Evolutionary conservation across 129 eudicot genomes (phyloP), one percentile per base, ranked within the genome.

Genomic region (Sambucus nigra): DNA sequence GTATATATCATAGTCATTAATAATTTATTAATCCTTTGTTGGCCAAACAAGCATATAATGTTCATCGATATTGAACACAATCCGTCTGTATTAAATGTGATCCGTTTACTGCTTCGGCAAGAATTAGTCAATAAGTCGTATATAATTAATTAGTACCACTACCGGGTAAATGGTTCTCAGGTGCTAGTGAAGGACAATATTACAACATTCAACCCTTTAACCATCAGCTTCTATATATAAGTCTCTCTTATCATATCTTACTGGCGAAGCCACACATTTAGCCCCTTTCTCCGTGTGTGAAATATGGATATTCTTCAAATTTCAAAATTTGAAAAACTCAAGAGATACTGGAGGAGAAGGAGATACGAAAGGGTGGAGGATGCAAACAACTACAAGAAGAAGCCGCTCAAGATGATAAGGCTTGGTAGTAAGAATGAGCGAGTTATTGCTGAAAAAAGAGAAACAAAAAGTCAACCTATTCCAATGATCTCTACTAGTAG

Each of bases 331-430:
- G 68, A 54, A 40, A 18, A 27, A 33, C n/a, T 35, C 17, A 69
- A 55, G 58, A 69, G 68, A 47, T 53, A 33, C 57, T 53, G 63
- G 68, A 61, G 63, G 58, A 69, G 63, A 17, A 61, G 42, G 50
- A 52, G 16, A 12, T 69, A 53, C 63, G 49, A 69, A 32, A 21
- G 69, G 18, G 38, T 69, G 3, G 49, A 33, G 5, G 53, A 38
- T 25, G 21, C 51, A 14, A 47, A 8, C 15, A 23, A 69, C 31
- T 59, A 18, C 15, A 61, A 27, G 12, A 47, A 28, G 56, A 69
- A 47, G 46, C n/a, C n/a, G n/a, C 20, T 45, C 21, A 54, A n/a
- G 61, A 47, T 39, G 15, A 51, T 31, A 12, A 61, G 57, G 31
- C 61, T 69, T 26, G 69, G 69, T 12, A 45, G 2, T 16, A 63